Base-by-base conservation (phyloP, 2,329 filamentous ascomycete species). In the Aspergillus intermedius region DNA sequence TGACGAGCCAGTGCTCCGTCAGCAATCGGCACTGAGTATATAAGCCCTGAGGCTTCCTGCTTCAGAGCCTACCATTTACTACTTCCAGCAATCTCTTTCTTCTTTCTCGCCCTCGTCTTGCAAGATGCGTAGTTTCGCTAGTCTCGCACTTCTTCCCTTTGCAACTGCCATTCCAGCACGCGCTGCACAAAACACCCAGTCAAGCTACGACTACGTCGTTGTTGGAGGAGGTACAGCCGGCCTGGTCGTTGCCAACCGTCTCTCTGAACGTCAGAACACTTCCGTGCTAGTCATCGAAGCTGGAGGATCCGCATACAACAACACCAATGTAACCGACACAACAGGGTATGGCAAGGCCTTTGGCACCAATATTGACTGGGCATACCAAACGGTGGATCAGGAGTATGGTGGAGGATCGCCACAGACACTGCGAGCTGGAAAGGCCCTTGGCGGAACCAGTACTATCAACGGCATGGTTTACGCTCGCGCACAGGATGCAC, bases 381-480 rank as follows among this genome's bases (percentile, higher is more conserved):
- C 60, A 1, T 75, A 73, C 42, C 53, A 60, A 42, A 72, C 66
- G 6, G 65, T 62, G 13, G 61, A 68, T 6, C 73, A 75, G 47
- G 67, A 57, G n/a, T 72, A 73, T 54, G 67, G 61, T 1, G 63
- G 58, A 6, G 62, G 63, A n/a, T 47, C 35, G 3, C 60, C 50
- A 4, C 57, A 72, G 41, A 60, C 56, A 4, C 65, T 73, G 48
- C 62, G 62, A 23, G 71, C 70, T 25, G 73, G 71, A 2, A 75
- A 72, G 49, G 71, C 69, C 1, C 54, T 75, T 4, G 72, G 69
- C 23, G 74, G 72, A 1, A 71, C 70, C 0, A 74, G 68, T 40
- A 61, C 67, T 3, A 74, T 76, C 46, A 75, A 75, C 51, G 72
- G 66, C 63, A 68, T 70, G 66, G 57, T 66, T 3, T 72, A 71